These are phyloP conservation scores for Wallemia hederae DNA, from an alignment of 1,284 basidiomycete species.

Conservation along the genomic window DNA sequence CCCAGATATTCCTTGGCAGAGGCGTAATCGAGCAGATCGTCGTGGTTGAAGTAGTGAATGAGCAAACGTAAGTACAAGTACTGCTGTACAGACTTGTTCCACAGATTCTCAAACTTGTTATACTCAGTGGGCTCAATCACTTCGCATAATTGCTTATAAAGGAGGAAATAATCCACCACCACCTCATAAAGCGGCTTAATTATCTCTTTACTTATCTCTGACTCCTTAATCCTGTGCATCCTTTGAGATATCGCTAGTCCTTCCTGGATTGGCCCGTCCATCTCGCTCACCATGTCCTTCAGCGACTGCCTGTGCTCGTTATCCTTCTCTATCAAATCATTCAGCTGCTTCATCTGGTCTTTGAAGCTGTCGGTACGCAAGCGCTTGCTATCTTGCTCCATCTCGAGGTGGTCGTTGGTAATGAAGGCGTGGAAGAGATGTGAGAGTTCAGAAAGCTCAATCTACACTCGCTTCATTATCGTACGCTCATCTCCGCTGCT, in stretches of 20 bases:
- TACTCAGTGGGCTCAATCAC: not conserved
- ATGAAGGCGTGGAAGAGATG: too few species aligned
- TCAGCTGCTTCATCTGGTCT: not conserved
- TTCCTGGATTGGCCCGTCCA: not conserved
- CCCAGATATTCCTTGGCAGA: not conserved
- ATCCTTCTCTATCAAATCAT: not conserved
- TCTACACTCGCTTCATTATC: too few species aligned
- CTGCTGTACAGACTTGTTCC: not conserved
- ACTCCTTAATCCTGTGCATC: not conserved
- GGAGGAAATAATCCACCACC: not conserved
- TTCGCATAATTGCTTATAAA: not conserved
- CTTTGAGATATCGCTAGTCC: not conserved
- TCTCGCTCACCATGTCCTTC: not conserved
- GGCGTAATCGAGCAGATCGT: not conserved
- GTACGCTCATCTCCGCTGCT: too few species aligned
- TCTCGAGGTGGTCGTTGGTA: not conserved
- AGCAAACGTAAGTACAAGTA: not conserved
- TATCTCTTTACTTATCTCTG: not conserved
- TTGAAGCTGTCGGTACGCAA: not conserved
- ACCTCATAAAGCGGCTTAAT: not conserved
- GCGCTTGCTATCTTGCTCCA: not conserved
- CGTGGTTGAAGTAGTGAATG: not conserved
- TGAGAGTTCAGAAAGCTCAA: too few species aligned
- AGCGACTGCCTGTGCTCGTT: not conserved
- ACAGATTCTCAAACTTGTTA: not conserved